Evolutionary conservation across 2,329 filamentous ascomycete species (phyloP), one percentile per base, ranked within the genome.

Genomic region (Epichloe typhina): DNA sequence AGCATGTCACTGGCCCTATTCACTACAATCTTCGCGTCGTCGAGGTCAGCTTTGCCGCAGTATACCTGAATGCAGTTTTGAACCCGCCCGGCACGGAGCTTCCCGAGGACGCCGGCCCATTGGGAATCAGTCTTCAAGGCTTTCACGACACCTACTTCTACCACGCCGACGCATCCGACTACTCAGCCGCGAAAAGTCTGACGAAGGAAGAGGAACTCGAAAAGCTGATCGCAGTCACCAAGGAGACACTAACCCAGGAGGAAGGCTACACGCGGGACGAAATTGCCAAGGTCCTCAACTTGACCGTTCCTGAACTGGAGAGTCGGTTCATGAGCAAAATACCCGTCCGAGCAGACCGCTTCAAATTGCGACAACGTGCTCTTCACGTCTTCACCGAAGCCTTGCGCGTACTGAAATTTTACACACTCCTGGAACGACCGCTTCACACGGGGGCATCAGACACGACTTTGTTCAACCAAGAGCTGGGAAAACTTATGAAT

Each of bases 1-100:
- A 98, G 71, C 87, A 93, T 62, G 86, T 91, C 54, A 95, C 91
- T 1, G 93, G 85, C 0, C 91, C 91, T 0, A 83, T 94, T 56
- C 88, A 91, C 74, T 98, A 97, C 74, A 98, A 98, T 67, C 79
- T 98, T 23, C 85, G 93, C 31, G 93, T 98, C 1, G 93, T 96
- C 38, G 93, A 98, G 69, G 94, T 88, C 71, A 93, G 86, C 50
- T 77, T 98, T 35, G 93, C 93, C 3, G 89, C 93, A 3, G 78
- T 77, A 23, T 81, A 79, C 61, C 73, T 84, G 53, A 74, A 82
- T 57, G 77, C 79, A 26, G 69, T 72, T 26, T 68, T 82, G 52
- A 79, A 76, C 64, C 75, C 77, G 11, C 62, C 72, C 0, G 73
- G 72, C 37, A 81, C 79, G 1, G 66, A 71, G 33, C 79, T 97